phyloP scores from a whole-genome alignment of 495 filamentous ascomycete species.

The Podospora comata region DNA sequence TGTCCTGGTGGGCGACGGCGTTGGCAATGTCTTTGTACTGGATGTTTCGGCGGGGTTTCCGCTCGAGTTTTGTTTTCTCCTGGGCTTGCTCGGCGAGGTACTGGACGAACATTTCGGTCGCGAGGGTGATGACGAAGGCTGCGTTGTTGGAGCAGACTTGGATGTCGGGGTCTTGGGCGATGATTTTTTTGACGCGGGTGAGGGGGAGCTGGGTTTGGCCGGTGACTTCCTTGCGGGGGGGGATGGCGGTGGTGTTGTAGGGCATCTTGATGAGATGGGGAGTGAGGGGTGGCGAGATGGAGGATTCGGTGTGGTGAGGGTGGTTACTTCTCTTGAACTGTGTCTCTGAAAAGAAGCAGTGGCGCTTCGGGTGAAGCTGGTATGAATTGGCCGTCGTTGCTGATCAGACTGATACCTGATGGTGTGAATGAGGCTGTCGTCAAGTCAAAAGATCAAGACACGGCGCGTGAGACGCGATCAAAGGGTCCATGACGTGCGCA shows the following conservation, averaged over 20 bases:
- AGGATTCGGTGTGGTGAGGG: neutral
- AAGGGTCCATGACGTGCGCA: neutral
- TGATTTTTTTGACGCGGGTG: slow-evolving; percentile 89
- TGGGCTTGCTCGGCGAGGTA: slow-evolving; percentile 81
- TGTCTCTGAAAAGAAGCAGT: neutral
- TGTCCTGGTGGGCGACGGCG: slow-evolving; percentile 84
- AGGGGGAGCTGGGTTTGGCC: slow-evolving; percentile 82
- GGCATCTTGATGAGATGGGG: slow-evolving; percentile 57
- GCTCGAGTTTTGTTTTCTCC: slow-evolving; percentile 83
- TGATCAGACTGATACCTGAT: neutral
- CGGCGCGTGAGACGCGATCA: slow-evolving; percentile 17
- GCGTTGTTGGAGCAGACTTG: slow-evolving; percentile 82
- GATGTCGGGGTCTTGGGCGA: slow-evolving; percentile 82
- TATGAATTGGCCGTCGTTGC: neutral
- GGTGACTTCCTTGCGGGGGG: slow-evolving; percentile 74
- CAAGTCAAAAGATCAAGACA: neutral
- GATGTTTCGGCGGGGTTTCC: slow-evolving; percentile 87
- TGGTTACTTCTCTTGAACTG: neutral
- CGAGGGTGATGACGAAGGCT: slow-evolving; percentile 89
- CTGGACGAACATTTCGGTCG: slow-evolving; percentile 95
- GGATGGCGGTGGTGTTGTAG: slow-evolving; percentile 82
- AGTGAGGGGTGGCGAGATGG: neutral
- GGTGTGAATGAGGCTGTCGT: neutral
- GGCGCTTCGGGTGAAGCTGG: neutral
- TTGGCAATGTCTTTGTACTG: slow-evolving; percentile 95